A percentile compares a stretch with the other conserved stretches of the same genome.
phyloP scores from a whole-genome alignment of 2,329 filamentous ascomycete genomes.

The Knufia fluminis region DNA sequence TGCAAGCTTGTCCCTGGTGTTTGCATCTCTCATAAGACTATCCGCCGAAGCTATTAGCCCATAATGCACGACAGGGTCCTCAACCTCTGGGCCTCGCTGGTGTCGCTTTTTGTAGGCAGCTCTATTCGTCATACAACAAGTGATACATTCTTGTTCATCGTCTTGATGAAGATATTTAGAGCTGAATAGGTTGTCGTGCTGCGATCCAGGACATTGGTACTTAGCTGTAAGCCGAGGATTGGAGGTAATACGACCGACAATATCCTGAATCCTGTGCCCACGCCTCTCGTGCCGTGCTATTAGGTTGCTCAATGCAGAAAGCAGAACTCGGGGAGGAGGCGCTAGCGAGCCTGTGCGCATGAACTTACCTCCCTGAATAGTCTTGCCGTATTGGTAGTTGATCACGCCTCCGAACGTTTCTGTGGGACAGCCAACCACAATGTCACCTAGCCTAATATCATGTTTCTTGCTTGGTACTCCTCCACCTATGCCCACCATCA shows the following conservation, averaged over 20 bases:
- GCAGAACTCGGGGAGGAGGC: conserved; percentile 16
- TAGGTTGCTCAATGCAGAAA: conserved; percentile 9
- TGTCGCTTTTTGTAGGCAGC: background rate
- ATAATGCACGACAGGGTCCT: conserved; percentile 22
- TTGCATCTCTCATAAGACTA: conserved; percentile 12
- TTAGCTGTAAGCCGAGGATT: conserved; percentile 3
- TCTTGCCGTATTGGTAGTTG: conserved; percentile 26
- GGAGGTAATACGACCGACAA: background rate
- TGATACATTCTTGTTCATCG: background rate
- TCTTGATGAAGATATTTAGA: background rate
- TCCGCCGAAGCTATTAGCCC: conserved; percentile 21
- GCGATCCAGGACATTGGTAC: conserved; percentile 12
- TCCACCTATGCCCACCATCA: conserved; percentile 40
- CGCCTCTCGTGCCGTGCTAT: conserved; percentile 10
- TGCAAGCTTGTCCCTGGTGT: conserved; percentile 14
- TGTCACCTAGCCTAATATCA: conserved; percentile 27
- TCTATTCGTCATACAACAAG: background rate
- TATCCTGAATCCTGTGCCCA: conserved; percentile 14
- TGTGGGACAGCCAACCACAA: conserved; percentile 22
- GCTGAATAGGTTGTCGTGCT: background rate
- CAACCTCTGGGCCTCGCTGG: background rate
- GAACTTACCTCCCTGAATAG: conserved; percentile 14
- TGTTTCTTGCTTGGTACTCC: conserved; percentile 21
- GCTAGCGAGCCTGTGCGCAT: conserved; percentile 15
- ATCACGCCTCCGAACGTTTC: conserved; percentile 22